Conservation (phyloP, 148 eudicot species). For the Spergularia bocconei region DNA sequence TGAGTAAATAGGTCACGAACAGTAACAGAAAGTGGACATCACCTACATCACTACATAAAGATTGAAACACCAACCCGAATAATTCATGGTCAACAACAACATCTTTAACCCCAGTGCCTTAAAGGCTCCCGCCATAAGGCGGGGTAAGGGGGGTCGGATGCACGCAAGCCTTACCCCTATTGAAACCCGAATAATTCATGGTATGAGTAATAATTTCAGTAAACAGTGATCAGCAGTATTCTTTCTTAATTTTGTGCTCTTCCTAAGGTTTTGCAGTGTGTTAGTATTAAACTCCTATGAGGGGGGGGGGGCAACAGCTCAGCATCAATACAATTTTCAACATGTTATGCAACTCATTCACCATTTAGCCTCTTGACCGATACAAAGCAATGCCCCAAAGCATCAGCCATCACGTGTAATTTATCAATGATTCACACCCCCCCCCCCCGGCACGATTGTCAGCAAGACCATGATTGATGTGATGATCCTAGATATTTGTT, state of each 20-base stretch:
- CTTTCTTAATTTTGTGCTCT: background rate
- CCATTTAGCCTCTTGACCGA: background rate
- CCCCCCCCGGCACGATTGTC: background rate
- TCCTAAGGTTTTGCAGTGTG: background rate
- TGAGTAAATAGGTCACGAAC: background rate
- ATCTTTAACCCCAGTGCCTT: too few relatives aligned
- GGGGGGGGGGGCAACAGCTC: background rate
- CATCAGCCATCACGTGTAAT: background rate
- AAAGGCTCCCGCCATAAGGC: too few relatives aligned
- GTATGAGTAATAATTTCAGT: background rate
- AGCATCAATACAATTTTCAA: background rate
- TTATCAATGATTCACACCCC: too few relatives aligned
- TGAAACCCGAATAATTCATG: background rate
- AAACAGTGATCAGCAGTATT: background rate
- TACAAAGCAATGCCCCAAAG: background rate
- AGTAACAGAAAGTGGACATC: background rate
- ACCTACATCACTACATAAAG: background rate
- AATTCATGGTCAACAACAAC: background rate
- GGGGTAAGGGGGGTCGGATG: too few relatives aligned
- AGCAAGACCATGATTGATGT: background rate
- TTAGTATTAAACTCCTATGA: background rate
- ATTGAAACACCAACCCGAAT: background rate
- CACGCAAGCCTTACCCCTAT: too few relatives aligned
- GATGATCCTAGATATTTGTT: background rate
- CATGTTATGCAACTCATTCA: background rate